A percentile compares a stretch with the other conserved stretches of the same genome.
Conservation (phyloP, 2,329 filamentous ascomycete genomes). For the Fragosphaeria purpurea region DNA sequence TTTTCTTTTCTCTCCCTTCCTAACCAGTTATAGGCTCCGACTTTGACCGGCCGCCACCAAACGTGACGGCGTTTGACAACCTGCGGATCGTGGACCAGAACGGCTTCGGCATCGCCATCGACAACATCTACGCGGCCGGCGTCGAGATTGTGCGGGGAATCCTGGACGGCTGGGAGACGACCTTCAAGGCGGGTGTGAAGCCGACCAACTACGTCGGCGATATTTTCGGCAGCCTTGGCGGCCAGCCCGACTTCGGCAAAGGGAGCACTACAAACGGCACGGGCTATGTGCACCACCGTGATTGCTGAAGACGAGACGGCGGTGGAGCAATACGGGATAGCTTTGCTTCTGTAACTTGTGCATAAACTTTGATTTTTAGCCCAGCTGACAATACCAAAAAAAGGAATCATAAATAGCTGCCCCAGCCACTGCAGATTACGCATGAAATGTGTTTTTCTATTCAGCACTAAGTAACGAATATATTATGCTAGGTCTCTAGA, state of each 20-base stretch:
- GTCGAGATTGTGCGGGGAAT: slow-evolving; percentile 56
- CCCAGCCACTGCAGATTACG: too few relatives aligned
- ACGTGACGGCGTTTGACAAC: slow-evolving; percentile 45
- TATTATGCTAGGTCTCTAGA: too few relatives aligned
- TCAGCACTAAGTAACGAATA: too few relatives aligned
- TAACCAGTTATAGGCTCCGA: slow-evolving; percentile 40
- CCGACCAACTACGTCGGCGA: slow-evolving; percentile 60
- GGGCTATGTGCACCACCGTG: slow-evolving; percentile 6
- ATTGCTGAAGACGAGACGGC: too few relatives aligned
- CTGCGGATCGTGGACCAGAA: slow-evolving; percentile 51
- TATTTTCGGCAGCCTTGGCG: slow-evolving; percentile 59
- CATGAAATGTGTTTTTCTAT: too few relatives aligned
- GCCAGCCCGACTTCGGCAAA: slow-evolving; percentile 54
- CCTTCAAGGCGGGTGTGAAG: slow-evolving; percentile 46
- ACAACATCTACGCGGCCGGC: slow-evolving; percentile 58
- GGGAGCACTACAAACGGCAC: slow-evolving; percentile 33
- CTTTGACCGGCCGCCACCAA: slow-evolving; percentile 59
- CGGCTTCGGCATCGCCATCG: slow-evolving; percentile 50
- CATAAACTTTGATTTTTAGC: too few relatives aligned
- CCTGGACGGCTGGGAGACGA: slow-evolving; percentile 47
- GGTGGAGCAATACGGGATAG: too few relatives aligned
- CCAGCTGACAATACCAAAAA: too few relatives aligned
- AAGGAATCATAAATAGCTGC: too few relatives aligned
- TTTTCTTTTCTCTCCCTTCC: neutral
- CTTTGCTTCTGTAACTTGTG: too few relatives aligned